Evolutionary conservation across 805 yeast genomes (phyloP), one percentile per base, ranked within the genome.

Genomic region (Lachancea sp.): DNA sequence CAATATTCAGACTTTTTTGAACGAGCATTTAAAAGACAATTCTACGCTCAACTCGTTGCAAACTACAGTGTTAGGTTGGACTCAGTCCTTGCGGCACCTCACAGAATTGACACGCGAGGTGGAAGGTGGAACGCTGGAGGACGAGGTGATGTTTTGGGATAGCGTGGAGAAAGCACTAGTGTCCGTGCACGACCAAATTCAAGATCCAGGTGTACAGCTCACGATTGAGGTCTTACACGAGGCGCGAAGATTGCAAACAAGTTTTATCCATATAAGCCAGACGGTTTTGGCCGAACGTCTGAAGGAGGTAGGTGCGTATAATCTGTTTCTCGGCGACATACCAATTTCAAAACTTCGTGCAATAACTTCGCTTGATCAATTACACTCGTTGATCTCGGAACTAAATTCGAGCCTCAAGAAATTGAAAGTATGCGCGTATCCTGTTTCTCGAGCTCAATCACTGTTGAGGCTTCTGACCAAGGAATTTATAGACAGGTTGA

Each of bases 211-310:
- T 30, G 76, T 87, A 1, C 66, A 63, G 17, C 59, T 75, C 8
- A 78, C 93, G 0, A 62, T 88, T 12, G 77, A 75, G 1, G 67
- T 85, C 0, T 68, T 90, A 45, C 76, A 77, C 48, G 66, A 73
- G 13, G 88, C 89, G 2, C 89, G 85, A 53, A 70, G 97, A 50
- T 85, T 81, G 57, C 95, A 85, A 58, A 81, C 87, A 1, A 81
- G 90, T 0, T 75, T 79, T n/a, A 73, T 83, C 30, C 82, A 85
- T 54, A 67, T 76, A 29, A 77, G 87, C 5, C 95, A 86, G 55
- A 79, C 84, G 2, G 86, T 87, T 0, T 63, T 91, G 17, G 62
- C 68, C 31, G 80, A 77, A 22, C 77, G 83, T 13, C 49, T 78
- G 11, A 66, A 67, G 3, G 63, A 63, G 18, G 77, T 88, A 0